phyloP scores from a whole-genome alignment of 1,284 basidiomycete genomes.

The Uromyces viciae-fabae region DNA sequence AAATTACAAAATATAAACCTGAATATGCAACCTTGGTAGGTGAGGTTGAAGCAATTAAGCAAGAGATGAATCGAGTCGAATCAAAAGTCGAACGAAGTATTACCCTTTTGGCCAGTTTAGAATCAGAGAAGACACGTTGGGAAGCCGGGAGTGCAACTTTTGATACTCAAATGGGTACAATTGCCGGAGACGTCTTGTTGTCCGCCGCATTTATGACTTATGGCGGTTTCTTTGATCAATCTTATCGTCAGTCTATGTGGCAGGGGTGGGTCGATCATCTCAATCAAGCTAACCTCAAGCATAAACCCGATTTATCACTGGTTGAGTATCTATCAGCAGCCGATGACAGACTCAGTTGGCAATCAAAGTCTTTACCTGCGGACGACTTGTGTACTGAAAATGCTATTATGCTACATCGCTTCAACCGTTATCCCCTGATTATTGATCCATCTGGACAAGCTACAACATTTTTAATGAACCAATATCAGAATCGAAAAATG shows the following conservation, averaged over 20 bases:
- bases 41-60: constrained; percentile 94
- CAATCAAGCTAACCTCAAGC: constrained; percentile 81
- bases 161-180: constrained; percentile 97
- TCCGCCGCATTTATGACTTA: constrained; percentile 97
- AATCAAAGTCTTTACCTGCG: constrained; percentile 85
- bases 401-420: constrained; percentile 91
- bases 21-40: constrained; percentile 97
- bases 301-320: constrained; percentile 85
- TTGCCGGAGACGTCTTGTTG: constrained; percentile 91
- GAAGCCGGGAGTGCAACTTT: constrained; percentile 92
- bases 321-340: constrained; percentile 96
- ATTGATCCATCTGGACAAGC: constrained; percentile 99
- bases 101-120: constrained; percentile 87
- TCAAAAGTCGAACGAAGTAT: constrained; percentile 95
- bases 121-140: constrained; percentile 92
- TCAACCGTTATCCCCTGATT: constrained; percentile 95
- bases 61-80: constrained; percentile 96
- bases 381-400: constrained; percentile 97
- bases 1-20: constrained; percentile 91
- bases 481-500: constrained; percentile 94
- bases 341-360: constrained; percentile 93
- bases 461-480: constrained; percentile 85
- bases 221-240: constrained; percentile 97
- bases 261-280: constrained; percentile 88
- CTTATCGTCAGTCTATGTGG: constrained; percentile 96